These are phyloP conservation scores for Tulasnella sp. DNA, from an alignment of 768 basidiomycete genomes.

Conservation along the genomic window DNA sequence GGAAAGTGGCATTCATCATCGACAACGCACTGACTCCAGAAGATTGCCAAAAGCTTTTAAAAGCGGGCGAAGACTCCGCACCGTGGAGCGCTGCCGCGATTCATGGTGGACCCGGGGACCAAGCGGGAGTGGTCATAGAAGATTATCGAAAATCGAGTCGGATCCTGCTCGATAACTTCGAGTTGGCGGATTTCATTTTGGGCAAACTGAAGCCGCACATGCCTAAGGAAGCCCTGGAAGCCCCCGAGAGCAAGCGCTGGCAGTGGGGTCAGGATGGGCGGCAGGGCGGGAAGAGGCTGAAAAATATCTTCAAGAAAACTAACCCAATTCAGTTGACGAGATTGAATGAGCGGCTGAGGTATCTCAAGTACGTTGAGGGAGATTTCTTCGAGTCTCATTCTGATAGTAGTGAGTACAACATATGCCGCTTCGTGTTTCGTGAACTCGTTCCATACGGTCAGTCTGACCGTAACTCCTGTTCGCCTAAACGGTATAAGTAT, in stretches of 20 bases:
- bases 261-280: no score
- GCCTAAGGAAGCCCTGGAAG: no score
- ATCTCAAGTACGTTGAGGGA: slow-evolving; percentile 28
- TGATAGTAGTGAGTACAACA: not conserved
- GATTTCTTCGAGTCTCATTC: slow-evolving; percentile 29
- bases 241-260: not conserved
- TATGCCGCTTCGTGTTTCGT: no score
- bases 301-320: not conserved
- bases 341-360: slow-evolving; percentile 26
- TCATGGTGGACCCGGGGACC: not conserved
- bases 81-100: slow-evolving; percentile 18
- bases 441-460: no score
- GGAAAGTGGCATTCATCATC: slow-evolving; percentile 26
- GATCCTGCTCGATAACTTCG: slow-evolving; percentile 24
- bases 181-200: slow-evolving; percentile 28
- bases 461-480: no score
- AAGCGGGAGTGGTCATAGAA: not conserved
- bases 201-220: slow-evolving; percentile 26
- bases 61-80: slow-evolving; percentile 12
- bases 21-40: slow-evolving; percentile 29
- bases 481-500: not conserved
- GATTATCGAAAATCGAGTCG: slow-evolving; percentile 29
- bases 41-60: slow-evolving; percentile 25
- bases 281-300: not conserved
- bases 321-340: slow-evolving; percentile 1